Evolutionary conservation across 495 filamentous ascomycete genomes (phyloP).

Genomic region (Xylaria curta): DNA sequence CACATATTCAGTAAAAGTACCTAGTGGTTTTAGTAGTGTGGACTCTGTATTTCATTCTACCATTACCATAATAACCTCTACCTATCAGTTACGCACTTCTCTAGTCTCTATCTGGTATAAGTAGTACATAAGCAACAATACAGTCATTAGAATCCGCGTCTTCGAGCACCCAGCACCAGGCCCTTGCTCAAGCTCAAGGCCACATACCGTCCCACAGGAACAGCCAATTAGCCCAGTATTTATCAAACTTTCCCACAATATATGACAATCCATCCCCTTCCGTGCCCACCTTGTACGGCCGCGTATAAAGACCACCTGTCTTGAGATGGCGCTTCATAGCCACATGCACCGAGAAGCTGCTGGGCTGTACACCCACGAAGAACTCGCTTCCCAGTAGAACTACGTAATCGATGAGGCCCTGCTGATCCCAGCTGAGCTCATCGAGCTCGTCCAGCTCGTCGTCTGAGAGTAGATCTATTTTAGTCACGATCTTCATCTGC

Average conservation of each 20-base stretch:
- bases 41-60: background rate
- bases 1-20: background rate
- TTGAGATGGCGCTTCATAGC: slow-evolving; percentile 51
- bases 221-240: slow-evolving; percentile 54
- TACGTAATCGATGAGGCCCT: slow-evolving; percentile 51
- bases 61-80: background rate
- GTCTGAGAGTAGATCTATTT: slow-evolving; percentile 43
- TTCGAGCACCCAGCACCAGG: background rate
- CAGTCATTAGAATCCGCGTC: background rate
- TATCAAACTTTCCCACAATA: slow-evolving; percentile 50
- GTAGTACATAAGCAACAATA: slow-evolving; percentile 11
- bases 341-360: slow-evolving; percentile 55
- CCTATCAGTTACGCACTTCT: background rate
- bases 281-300: slow-evolving; percentile 52
- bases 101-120: slow-evolving; percentile 17
- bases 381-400: slow-evolving; percentile 49
- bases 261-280: slow-evolving; percentile 52
- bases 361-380: slow-evolving; percentile 52
- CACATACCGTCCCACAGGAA: slow-evolving; percentile 56
- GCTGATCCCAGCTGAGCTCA: slow-evolving; percentile 53
- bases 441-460: slow-evolving; percentile 44
- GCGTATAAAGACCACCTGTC: slow-evolving; percentile 46
- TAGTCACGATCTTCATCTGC: slow-evolving; percentile 44
- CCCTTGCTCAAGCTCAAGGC: slow-evolving; percentile 38
- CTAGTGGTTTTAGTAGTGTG: background rate